A percentile compares a stretch with the other conserved stretches of the same genome.
These are phyloP conservation scores for Mycena amicta DNA, from an alignment of 768 basidiomycete genomes.

Conservation along the genomic window DNA sequence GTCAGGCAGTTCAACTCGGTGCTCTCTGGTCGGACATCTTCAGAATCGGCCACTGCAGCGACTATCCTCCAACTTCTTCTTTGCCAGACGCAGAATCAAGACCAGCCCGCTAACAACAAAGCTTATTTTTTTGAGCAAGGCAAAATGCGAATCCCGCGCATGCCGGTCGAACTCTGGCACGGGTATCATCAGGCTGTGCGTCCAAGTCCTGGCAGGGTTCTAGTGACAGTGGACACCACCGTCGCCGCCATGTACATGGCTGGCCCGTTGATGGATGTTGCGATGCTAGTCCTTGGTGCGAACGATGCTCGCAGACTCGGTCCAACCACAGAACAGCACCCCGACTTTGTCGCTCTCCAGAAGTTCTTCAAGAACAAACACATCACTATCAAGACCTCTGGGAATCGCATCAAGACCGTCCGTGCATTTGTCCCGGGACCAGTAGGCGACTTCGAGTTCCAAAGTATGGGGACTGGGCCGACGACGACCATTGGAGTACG, in stretches of 20 bases:
- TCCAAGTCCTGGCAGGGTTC: slow-evolving; percentile 29
- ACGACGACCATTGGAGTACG: slow-evolving; percentile 36
- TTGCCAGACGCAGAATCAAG: slow-evolving; percentile 36
- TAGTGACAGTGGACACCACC: slow-evolving; percentile 40
- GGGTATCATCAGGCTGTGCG: slow-evolving; percentile 44
- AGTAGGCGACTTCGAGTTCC: slow-evolving; percentile 37
- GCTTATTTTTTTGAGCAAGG: slow-evolving; percentile 33
- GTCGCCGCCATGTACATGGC: slow-evolving; percentile 35
- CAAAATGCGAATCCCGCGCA: slow-evolving; percentile 7
- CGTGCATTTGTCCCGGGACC: slow-evolving; percentile 27
- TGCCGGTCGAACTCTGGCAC: slow-evolving; percentile 34
- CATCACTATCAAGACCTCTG: slow-evolving; percentile 23
- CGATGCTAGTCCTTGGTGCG: slow-evolving; percentile 25
- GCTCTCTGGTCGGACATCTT: not conserved
- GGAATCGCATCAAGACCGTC: slow-evolving; percentile 29
- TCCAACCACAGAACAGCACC: slow-evolving; percentile 9
- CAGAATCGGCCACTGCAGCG: slow-evolving; percentile 30
- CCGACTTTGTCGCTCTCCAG: slow-evolving; percentile 25
- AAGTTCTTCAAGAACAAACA: slow-evolving; percentile 32
- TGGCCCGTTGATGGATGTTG: slow-evolving; percentile 24
- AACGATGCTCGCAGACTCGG: slow-evolving; percentile 29
- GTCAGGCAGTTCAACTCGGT: slow-evolving; percentile 10
- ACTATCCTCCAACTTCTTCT: slow-evolving; percentile 39
- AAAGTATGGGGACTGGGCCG: slow-evolving; percentile 27
- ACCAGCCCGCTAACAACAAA: slow-evolving; percentile 33